These are phyloP conservation scores for Lasiodiplodia sp. DNA, from an alignment of 2,329 filamentous ascomycete species.

Conservation along the genomic window DNA sequence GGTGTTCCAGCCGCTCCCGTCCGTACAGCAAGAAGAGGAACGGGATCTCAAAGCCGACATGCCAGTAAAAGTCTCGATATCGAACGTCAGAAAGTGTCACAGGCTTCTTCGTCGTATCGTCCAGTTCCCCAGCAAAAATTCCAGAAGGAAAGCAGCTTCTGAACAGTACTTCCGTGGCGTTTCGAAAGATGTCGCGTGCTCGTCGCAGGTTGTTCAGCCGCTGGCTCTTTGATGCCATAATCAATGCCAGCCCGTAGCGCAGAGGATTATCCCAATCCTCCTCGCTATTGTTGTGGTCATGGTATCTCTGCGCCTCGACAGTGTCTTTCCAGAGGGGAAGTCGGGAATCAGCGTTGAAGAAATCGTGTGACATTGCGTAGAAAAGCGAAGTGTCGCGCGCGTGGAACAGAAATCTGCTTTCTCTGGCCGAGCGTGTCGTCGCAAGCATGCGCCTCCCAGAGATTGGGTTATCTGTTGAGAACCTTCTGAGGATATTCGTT, in stretches of 20 bases:
- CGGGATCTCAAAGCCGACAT: slow-evolving; percentile 28
- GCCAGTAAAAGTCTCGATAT: slow-evolving; percentile 24
- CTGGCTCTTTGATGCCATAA: not conserved
- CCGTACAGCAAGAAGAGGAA: slow-evolving; percentile 24
- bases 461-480: slow-evolving; percentile 2
- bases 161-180: not conserved
- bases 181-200: not conserved
- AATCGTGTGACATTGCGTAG: not conserved
- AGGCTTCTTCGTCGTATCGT: not conserved
- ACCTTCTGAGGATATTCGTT: not conserved
- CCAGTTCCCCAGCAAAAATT: not conserved
- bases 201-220: not conserved
- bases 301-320: slow-evolving; percentile 6
- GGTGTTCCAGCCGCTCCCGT: not conserved
- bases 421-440: not conserved
- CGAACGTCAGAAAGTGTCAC: not conserved
- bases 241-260: slow-evolving; percentile 16
- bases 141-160: not conserved
- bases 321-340: not conserved
- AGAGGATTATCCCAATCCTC: slow-evolving; percentile 13
- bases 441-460: slow-evolving; percentile 29
- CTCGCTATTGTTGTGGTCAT: slow-evolving; percentile 4
- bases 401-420: slow-evolving; percentile 30
- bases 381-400: slow-evolving; percentile 30
- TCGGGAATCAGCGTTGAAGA: not conserved